Base-by-base conservation (phyloP, 2,329 filamentous ascomycete species). In the Dactylellina sp. region DNA sequence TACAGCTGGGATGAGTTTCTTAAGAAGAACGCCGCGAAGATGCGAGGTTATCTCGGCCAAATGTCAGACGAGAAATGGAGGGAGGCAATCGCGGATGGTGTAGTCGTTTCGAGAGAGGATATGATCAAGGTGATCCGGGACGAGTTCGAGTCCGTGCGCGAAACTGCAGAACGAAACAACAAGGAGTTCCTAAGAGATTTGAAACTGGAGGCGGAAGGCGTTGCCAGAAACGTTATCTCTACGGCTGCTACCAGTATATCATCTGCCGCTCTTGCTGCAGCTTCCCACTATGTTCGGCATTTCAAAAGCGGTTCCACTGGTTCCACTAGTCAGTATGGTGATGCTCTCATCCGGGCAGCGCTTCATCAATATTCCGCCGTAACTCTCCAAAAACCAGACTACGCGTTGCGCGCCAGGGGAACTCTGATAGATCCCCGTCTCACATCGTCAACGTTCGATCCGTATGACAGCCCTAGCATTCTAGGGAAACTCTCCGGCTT, bases 191-290 rank as follows among this genome's bases (percentile, higher is more conserved):
- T 65, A 60, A 60, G 53, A 44, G n/a, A 56, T 16, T 25, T 65
- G 3, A 22, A 60, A 1, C 25, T 25, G 9, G 52, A 72, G 22
- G 68, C 68, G 11, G 68, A 65, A 44, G 22, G 39, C 11, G 55
- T 49, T 16, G 68, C 60, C 4, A 61, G 28, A 12, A 61, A 56
- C 5, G 68, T 53, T 14, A 60, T 20, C 3, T 72, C 60, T 11
- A 72, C 53, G 12, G 60, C 60, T n/a, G 68, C 68, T 12, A 72
- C 68, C n/a, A 72, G 68, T 25, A 72, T 72, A 16, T 72, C 68
- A 16, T 60, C 68, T 18, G 68, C 68, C 11, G 68, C 68, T 28
- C 60, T 72, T 6, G 68, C 68, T n/a, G 68, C 55, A 6, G 68
- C 49, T 24, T 65, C 68, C 5, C 65, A 72, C n/a, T 72, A 72